These are phyloP conservation scores for Bretziella fagacearum DNA, from an alignment of 2,329 filamentous ascomycete species.

Conservation along the genomic window DNA sequence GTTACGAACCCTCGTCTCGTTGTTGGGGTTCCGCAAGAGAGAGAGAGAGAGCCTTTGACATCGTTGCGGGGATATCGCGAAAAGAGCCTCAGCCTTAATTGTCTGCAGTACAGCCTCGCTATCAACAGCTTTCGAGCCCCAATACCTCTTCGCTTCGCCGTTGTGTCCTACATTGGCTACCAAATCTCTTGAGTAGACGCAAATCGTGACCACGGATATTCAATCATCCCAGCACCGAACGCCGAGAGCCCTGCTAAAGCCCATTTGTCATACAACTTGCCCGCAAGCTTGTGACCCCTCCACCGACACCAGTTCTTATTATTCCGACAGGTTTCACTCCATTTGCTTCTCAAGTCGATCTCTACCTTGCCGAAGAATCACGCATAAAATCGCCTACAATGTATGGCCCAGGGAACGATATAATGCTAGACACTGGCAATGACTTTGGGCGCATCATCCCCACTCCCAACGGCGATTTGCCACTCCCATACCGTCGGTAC, in stretches of 20 bases:
- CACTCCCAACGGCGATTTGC: constrained; percentile 10
- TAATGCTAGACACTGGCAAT: constrained; percentile 8
- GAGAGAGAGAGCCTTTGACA: constrained; percentile 8
- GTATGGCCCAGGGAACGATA: neutral
- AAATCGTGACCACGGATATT: neutral
- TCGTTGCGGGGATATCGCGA: constrained; percentile 14
- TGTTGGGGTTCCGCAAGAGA: neutral
- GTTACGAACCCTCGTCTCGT: neutral
- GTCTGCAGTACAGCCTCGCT: neutral
- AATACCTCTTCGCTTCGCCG: no score
- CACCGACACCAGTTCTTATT: neutral
- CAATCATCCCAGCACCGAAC: neutral
- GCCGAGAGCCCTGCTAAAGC: neutral
- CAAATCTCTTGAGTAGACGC: neutral
- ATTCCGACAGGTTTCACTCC: no score
- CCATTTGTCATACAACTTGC: neutral
- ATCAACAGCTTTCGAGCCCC: neutral
- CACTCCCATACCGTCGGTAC: constrained; percentile 14
- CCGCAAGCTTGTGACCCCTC: neutral
- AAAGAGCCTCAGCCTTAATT: neutral
- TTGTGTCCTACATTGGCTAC: no score
- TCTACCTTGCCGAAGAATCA: no score
- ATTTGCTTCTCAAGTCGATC: no score
- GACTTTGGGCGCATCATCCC: constrained; percentile 9
- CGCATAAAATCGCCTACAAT: neutral